Evolutionary conservation across 345 rosid species (phyloP).

Genomic region (Psidium friedrichsthalianum): DNA sequence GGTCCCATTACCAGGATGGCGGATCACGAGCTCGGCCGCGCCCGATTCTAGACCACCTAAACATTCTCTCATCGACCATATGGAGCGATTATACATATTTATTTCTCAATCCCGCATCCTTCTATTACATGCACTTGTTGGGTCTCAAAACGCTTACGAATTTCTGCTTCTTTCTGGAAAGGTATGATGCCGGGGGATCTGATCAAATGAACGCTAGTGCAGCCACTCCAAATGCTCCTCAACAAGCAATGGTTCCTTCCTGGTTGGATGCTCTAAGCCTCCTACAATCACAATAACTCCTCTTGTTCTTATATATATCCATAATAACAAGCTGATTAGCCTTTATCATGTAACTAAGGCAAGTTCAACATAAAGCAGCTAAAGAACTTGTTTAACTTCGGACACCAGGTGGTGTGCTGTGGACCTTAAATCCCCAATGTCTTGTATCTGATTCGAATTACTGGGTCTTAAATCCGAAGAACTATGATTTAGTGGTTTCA

Average conservation of each 20-base stretch:
- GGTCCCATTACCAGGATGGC: background rate
- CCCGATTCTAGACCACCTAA: background rate
- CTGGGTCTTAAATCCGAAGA: background rate
- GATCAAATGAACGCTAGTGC: slow-evolving; percentile 43
- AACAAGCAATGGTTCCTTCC: slow-evolving; percentile 77
- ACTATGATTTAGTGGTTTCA: background rate
- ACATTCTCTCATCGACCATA: background rate
- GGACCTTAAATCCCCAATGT: background rate
- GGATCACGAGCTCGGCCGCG: background rate
- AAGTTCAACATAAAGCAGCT: background rate
- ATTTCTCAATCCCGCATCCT: background rate
- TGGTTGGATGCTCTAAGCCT: slow-evolving; percentile 87
- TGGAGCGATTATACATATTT: background rate
- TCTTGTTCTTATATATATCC: too few species aligned
- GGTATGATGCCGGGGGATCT: slow-evolving; percentile 57
- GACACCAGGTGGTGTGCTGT: background rate
- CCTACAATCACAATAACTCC: background rate
- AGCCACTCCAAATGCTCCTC: slow-evolving; percentile 28
- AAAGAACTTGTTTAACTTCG: background rate
- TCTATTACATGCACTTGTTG: background rate
- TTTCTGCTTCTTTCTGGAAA: background rate
- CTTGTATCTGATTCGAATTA: background rate
- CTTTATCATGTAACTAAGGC: background rate
- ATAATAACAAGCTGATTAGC: background rate
- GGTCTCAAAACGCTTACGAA: background rate